A percentile compares a stretch with the other conserved stretches of the same genome.
These are phyloP conservation scores for Crucibulum laeve DNA, from an alignment of 768 basidiomycete genomes.

Conservation along the genomic window DNA sequence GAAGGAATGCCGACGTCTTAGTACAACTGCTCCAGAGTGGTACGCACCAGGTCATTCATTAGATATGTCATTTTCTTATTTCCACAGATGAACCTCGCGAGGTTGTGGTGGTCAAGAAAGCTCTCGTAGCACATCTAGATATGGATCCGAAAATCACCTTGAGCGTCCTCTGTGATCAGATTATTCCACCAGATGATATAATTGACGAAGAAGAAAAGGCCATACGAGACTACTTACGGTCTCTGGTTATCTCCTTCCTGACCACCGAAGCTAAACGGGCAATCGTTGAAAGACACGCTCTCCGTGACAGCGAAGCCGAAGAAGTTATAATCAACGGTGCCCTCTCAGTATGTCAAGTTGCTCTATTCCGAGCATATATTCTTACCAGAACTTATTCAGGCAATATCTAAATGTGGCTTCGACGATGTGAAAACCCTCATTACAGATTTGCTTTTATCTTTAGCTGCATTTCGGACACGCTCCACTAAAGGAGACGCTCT, in stretches of 20 bases:
- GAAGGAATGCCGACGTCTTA: conserved; percentile 70
- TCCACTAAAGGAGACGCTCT: conserved; percentile 11
- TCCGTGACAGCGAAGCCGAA: conserved; percentile 42
- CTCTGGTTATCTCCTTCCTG: conserved; percentile 58
- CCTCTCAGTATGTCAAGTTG: conserved; percentile 37
- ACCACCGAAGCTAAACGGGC: conserved; percentile 43
- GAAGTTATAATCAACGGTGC: conserved; percentile 42
- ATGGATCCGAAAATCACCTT: conserved; percentile 59
- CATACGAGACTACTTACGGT: conserved; percentile 52
- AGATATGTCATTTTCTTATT: not conserved
- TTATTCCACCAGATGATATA: conserved; percentile 44
- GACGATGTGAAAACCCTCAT: conserved; percentile 43
- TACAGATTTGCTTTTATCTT: conserved; percentile 45
- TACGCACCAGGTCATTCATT: conserved; percentile 24
- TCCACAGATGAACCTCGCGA: conserved; percentile 61
- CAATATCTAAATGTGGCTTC: conserved; percentile 38
- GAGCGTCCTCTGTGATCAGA: conserved; percentile 67
- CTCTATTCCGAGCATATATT: not conserved
- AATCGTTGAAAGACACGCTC: conserved; percentile 41
- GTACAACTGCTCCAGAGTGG: conserved; percentile 75
- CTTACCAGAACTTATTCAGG: too few relatives aligned
- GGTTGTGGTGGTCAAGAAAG: conserved; percentile 54
- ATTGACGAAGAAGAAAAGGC: conserved; percentile 55
- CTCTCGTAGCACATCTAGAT: conserved; percentile 58
- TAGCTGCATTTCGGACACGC: conserved; percentile 17